Evolutionary conservation across 495 filamentous ascomycete species (phyloP).

Genomic region (Penicillium robsamsonii): DNA sequence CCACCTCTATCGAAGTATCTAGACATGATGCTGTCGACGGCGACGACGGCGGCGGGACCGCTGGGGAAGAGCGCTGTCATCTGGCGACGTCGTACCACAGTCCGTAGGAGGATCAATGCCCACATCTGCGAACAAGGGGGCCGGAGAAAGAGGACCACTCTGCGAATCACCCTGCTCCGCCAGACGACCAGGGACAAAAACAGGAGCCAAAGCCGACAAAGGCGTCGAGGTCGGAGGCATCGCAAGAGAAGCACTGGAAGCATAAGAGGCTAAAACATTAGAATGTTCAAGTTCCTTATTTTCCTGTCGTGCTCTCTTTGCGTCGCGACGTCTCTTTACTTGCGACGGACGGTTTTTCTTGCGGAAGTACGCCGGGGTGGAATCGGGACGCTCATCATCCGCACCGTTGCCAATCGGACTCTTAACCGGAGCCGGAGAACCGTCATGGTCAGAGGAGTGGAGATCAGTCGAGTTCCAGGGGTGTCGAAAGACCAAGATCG

Average conservation of each 20-base stretch:
- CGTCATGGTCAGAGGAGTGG: neutral
- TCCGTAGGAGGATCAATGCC: neutral
- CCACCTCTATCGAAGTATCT: neutral
- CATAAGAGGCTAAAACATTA: neutral
- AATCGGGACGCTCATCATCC: neutral
- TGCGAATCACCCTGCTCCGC: neutral
- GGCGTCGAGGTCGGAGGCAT: neutral
- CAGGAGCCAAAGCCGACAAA: slow-evolving; percentile 4
- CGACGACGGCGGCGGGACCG: neutral
- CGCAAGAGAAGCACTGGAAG: neutral
- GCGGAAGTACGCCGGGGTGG: neutral
- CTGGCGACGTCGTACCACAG: neutral
- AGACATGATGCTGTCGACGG: neutral
- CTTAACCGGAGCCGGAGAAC: neutral
- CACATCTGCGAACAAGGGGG: neutral
- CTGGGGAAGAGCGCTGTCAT: neutral
- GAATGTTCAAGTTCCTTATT: slow-evolving; percentile 1
- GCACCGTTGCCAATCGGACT: neutral
- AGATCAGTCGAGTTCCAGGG: neutral
- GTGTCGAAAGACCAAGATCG: neutral
- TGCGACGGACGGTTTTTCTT: neutral
- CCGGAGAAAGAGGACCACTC: neutral
- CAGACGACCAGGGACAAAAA: neutral
- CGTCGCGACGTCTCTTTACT: neutral
- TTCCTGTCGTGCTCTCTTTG: neutral